Evolutionary conservation across 257 asterid genomes (phyloP), one percentile per base, ranked within the genome.

Genomic region (Linaria vulgaris): DNA sequence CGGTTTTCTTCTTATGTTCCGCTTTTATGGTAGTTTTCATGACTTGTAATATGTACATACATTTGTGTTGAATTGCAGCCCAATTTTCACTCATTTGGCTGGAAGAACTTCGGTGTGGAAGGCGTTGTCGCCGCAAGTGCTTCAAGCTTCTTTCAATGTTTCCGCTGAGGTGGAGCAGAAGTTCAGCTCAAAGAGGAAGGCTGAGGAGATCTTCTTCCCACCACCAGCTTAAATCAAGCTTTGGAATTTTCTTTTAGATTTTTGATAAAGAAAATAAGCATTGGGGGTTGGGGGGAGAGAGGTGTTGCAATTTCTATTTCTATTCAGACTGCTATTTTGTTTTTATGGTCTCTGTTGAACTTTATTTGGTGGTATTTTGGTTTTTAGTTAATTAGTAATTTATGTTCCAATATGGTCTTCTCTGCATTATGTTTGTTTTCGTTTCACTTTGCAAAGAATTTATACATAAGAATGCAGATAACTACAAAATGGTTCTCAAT

Each of bases 171-270:
- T 86, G 12, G 87, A 89, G 80, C 64, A 79, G 63, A 77, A 84
- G 57, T 89, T 89, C 82, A 74, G 84, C 64, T 71, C 83, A 1
- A 86, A 77, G 84, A 88, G 96, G 75, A 75, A 60, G 68, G 80
- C 85, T 1, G 94, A 88, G 71, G 92, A 84, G 72, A 84, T 86
- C 63, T 88, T 88, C 81, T 88, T 88, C 73, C 96, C 95, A 62
- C 94, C 96, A 69, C 82, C 95, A 38, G 80, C 75, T 13, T 83
- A 72, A n/a, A 61, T 24, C 10, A 6, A 59, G 20, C 21, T 16
- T 47, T 61, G 27, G 7, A 15, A 48, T 41, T 19, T 27, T 12
- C 6, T 69, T 58, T 27, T 27, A n/a, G n/a, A n/a, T 21, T 47
- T 59, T 60, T 11, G 10, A 46, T 22, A 1, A 12, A 14, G 23